Evolutionary conservation across 2,329 filamentous ascomycete species (phyloP), one percentile per base, ranked within the genome.

Genomic region (Trichoderma brevicompactum): DNA sequence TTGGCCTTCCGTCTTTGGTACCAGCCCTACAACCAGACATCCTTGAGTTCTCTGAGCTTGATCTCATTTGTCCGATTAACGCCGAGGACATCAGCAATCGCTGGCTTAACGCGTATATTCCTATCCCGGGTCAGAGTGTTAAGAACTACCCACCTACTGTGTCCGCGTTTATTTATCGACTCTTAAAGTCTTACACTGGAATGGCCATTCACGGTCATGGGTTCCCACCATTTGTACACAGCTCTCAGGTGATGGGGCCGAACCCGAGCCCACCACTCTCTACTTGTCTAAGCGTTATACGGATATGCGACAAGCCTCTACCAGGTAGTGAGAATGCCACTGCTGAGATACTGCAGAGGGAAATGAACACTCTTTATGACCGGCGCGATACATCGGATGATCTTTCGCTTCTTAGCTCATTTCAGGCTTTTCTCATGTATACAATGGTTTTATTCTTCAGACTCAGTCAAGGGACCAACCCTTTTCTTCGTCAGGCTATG

Each of bases 371-470:
- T 4, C 46, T 83, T 2, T 77, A 75, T 67, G 73, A 73, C 38
- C 67, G 71, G 5, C 70, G 71, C 9, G 52, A 54, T 0, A 67
- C 62, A 0, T 74, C 71, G 36, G 72, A 77, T 50, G 72, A 75
- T 3, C 28, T 72, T 7, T 10, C 63, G 8, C 46, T 78, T 0
- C 77, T 86, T 0, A 76, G 78, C 0, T 74, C 79, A 1, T 84
- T 85, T 44, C 84, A 87, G 67, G 81, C 83, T 0, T 85, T 84
- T 69, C 72, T 87, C 2, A 76, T 85, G n/a, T 85, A 85, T 66
- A 72, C 78, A 2, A 78, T 86, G 70, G 74, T 81, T 2, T 55
- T 83, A 2, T 84, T 82, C 68, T 84, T 83, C 61, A 71, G 72
- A 0, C 68, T 77, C 1, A 68, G 68, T 0, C 69, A 71, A 9